Percentiles rank a stretch among this genome's conserved stretches.
These are phyloP conservation scores for Meyerozyma sp. DNA, from an alignment of 1,139 yeast species.

Conservation along the genomic window DNA sequence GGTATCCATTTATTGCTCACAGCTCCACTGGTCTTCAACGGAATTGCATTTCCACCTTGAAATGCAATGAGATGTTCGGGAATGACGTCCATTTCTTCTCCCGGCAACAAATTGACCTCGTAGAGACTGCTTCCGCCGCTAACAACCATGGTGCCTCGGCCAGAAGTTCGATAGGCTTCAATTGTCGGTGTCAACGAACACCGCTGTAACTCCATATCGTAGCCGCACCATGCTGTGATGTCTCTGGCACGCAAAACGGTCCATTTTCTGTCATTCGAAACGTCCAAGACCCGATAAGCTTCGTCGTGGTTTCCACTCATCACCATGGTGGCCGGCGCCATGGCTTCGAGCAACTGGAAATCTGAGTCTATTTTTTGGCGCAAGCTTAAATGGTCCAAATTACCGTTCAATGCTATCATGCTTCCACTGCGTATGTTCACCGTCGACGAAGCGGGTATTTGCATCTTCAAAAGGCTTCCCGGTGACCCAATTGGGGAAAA, in stretches of 20 bases:
- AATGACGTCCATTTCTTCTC: constrained; percentile 29
- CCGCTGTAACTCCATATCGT: constrained; percentile 19
- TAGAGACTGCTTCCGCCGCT: constrained; percentile 31
- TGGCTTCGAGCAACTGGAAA: constrained; percentile 23
- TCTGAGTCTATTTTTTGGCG: constrained; percentile 8
- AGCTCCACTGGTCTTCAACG: background rate
- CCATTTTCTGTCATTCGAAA: constrained; percentile 23
- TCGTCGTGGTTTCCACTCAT: constrained; percentile 19
- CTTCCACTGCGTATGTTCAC: constrained; percentile 29
- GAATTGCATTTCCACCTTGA: constrained; percentile 2
- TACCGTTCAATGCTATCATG: constrained; percentile 33
- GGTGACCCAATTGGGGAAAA: constrained; percentile 30
- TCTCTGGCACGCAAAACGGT: constrained; percentile 23
- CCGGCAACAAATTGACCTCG: constrained; percentile 21
- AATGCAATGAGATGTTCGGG: constrained; percentile 34
- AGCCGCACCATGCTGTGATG: constrained; percentile 45
- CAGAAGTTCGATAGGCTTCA: constrained; percentile 15
- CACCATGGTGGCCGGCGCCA: constrained; percentile 22
- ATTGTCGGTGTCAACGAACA: constrained; percentile 4
- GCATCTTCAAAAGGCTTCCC: constrained; percentile 26
- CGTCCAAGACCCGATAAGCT: constrained; percentile 2
- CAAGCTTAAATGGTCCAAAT: constrained; percentile 15
- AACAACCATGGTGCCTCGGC: constrained; percentile 34
- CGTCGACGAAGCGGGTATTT: constrained; percentile 29
- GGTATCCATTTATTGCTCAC: background rate